Conservation (phyloP, 1,284 basidiomycete species). For the Cystobasidiaceae sp. region DNA sequence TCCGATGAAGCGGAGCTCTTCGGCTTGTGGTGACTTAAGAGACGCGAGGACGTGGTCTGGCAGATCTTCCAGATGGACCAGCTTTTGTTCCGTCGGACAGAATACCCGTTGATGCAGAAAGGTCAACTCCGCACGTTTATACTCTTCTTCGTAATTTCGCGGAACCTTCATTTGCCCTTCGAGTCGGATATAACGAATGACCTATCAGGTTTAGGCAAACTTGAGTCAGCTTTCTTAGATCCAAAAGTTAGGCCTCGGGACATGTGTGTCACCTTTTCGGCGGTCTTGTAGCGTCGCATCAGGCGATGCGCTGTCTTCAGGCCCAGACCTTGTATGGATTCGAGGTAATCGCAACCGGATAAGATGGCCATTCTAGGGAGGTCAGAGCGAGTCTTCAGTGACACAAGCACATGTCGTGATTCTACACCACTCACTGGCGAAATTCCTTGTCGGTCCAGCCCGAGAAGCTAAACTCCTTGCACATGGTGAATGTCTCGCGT, state of each 20-base stretch:
- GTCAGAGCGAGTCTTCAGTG: neutral
- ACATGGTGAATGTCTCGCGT: constrained; percentile 67
- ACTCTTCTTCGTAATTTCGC: constrained; percentile 63
- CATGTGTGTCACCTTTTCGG: constrained; percentile 60
- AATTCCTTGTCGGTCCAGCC: constrained; percentile 89
- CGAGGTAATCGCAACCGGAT: constrained; percentile 88
- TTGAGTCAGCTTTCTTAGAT: neutral
- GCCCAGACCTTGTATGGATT: constrained; percentile 47
- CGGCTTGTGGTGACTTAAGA: neutral
- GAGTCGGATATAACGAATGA: constrained; percentile 65
- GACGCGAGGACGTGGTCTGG: constrained; percentile 39
- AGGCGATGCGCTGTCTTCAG: constrained; percentile 82
- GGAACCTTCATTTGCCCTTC: constrained; percentile 85
- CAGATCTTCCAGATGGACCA: constrained; percentile 65
- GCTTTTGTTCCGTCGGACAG: constrained; percentile 60
- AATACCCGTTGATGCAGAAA: constrained; percentile 93
- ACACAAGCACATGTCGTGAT: neutral
- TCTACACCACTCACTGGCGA: constrained; percentile 53
- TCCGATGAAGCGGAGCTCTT: constrained; percentile 30
- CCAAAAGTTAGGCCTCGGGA: neutral
- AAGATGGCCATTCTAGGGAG: constrained; percentile 57
- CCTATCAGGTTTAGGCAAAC: constrained; percentile 31
- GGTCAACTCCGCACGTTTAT: constrained; percentile 72
- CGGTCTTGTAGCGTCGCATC: constrained; percentile 75
- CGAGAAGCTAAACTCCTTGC: constrained; percentile 68